Conservation (phyloP, 352 stramenopile species). For the Globisporangium carolinianum region DNA sequence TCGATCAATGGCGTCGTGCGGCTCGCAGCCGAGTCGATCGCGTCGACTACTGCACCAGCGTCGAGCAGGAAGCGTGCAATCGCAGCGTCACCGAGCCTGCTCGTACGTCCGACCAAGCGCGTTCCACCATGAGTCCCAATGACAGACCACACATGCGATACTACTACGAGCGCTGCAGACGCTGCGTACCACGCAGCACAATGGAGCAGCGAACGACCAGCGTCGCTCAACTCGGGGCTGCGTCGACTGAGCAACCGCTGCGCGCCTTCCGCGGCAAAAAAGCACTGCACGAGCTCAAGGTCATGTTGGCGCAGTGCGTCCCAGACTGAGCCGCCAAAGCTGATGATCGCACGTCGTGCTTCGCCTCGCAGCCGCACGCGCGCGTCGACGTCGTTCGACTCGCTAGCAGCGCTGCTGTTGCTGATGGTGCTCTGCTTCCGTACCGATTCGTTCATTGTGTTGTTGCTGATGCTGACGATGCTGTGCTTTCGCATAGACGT, state of each 20-base stretch:
- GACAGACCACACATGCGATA: too few species aligned
- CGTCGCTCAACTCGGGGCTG: slow-evolving; percentile 34
- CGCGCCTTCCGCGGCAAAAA: slow-evolving; percentile 55
- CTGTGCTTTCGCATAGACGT: too few species aligned
- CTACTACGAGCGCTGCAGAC: too few species aligned
- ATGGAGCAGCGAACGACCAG: slow-evolving; percentile 57
- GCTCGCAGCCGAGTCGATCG: slow-evolving; percentile 41
- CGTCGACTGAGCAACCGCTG: slow-evolving; percentile 32
- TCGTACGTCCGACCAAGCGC: too few species aligned
- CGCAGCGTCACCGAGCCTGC: slow-evolving; percentile 24
- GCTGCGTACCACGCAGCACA: slow-evolving; percentile 44
- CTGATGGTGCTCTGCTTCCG: too few species aligned
- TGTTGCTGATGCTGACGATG: not conserved
- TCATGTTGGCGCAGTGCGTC: slow-evolving; percentile 36
- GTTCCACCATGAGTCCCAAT: not conserved
- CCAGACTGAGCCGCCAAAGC: slow-evolving; percentile 50
- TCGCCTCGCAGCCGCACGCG: slow-evolving; percentile 44
- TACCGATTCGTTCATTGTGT: too few species aligned
- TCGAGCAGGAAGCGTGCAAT: slow-evolving; percentile 35
- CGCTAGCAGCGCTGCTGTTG: too few species aligned
- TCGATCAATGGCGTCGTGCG: slow-evolving; percentile 55
- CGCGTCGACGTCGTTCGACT: slow-evolving; percentile 6
- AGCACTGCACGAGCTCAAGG: slow-evolving; percentile 45
- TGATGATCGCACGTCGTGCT: slow-evolving; percentile 44
- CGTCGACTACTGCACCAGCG: slow-evolving; percentile 39